These are phyloP conservation scores for Bruguiera sexangula DNA, from an alignment of 345 rosid genomes.

Conservation along the genomic window DNA sequence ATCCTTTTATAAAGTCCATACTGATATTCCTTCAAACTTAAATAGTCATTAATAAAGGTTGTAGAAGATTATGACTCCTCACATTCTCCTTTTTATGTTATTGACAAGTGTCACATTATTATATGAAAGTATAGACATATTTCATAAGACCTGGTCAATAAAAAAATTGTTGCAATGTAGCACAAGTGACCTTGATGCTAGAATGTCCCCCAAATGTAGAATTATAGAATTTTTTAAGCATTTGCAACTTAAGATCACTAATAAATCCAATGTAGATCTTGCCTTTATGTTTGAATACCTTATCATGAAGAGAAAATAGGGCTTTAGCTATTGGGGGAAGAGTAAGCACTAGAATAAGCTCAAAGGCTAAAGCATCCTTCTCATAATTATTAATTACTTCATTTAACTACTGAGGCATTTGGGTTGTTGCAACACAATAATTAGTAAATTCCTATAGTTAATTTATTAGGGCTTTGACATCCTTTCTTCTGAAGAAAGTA, in stretches of 20 bases:
- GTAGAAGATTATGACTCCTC: not conserved
- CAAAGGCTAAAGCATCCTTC: not conserved
- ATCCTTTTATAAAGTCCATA: not conserved
- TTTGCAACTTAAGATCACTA: not conserved
- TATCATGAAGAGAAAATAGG: no score
- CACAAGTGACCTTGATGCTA: not conserved
- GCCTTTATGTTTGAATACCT: not conserved
- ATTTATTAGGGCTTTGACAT: no score
- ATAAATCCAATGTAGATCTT: not conserved
- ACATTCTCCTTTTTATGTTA: not conserved
- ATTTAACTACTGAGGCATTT: not conserved
- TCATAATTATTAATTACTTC: not conserved
- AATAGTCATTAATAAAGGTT: not conserved
- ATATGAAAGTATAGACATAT: fast-evolving
- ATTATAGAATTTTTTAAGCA: not conserved
- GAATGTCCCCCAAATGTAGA: not conserved
- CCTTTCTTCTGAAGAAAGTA: not conserved
- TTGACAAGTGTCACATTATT: not conserved
- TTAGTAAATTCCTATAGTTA: not conserved
- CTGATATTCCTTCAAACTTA: not conserved
- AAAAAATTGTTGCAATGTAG: not conserved
- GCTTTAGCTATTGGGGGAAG: no score
- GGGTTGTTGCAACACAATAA: no score
- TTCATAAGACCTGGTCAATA: not conserved
- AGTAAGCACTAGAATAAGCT: not conserved